These are phyloP conservation scores for Coemansia guatemalensis DNA, from an alignment of 192 early-diverging fungal species.

Conservation along the genomic window DNA sequence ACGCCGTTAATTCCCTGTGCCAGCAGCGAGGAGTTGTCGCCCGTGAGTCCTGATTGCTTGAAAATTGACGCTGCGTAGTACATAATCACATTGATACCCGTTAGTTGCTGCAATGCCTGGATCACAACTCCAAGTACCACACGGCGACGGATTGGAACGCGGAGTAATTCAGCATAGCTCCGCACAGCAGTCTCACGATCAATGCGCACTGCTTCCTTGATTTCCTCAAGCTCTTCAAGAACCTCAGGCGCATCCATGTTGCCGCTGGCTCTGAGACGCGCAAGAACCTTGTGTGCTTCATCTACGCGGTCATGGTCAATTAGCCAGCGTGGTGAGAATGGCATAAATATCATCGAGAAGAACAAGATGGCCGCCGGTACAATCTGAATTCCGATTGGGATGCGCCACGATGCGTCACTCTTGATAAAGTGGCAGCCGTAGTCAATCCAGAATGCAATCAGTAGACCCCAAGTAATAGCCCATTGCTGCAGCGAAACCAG, in stretches of 20 bases:
- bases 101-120: constrained; percentile 80
- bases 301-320: constrained; percentile 65
- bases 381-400: constrained; percentile 80
- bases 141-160: constrained; percentile 58
- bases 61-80: constrained; percentile 73
- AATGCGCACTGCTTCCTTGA: constrained; percentile 65
- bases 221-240: constrained; percentile 65
- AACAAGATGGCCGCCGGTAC: constrained; percentile 74
- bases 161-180: constrained; percentile 62
- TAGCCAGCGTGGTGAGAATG: constrained; percentile 87
- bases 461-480: constrained; percentile 90
- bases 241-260: constrained; percentile 58
- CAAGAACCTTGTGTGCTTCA: constrained; percentile 66
- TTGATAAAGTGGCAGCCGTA: constrained; percentile 47
- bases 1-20: constrained; percentile 75
- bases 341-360: constrained; percentile 71
- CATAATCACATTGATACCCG: constrained; percentile 87
- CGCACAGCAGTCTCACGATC: constrained; percentile 65
- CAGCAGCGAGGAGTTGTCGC: constrained; percentile 53
- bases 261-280: constrained; percentile 66
- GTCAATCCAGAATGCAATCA: constrained; percentile 55
- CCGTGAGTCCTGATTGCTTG: constrained; percentile 54
- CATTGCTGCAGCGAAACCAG: constrained; percentile 87
- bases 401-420: constrained; percentile 68
- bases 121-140: constrained; percentile 66